Conservation (phyloP, 2,329 filamentous ascomycete species). For the Botrytis squamosa region DNA sequence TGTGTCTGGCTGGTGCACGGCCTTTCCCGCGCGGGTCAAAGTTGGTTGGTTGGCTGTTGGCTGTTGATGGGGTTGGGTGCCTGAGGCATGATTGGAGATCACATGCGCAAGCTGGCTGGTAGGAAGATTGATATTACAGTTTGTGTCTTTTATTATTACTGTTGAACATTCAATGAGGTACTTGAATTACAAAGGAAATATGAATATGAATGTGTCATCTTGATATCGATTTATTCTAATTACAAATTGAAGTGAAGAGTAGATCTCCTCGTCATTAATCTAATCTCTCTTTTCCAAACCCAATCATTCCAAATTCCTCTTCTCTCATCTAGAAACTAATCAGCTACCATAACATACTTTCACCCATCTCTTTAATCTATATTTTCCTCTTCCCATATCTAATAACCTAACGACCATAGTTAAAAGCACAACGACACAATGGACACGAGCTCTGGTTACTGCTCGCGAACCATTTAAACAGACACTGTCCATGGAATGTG, state of each 20-base stretch:
- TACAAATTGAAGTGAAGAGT: neutral
- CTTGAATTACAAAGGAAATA: neutral
- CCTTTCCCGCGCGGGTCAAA: neutral
- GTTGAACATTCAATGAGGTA: neutral
- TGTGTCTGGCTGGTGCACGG: neutral
- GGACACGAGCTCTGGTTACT: conserved; percentile 92
- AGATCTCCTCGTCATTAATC: neutral
- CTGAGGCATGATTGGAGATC: neutral
- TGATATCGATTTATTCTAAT: neutral
- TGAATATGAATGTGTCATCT: neutral
- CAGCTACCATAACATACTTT: neutral
- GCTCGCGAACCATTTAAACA: conserved; percentile 97
- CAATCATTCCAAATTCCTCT: neutral
- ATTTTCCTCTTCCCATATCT: neutral
- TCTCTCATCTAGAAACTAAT: neutral
- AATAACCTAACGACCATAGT: conserved; percentile 43
- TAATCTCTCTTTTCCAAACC: neutral
- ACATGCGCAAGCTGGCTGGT: neutral
- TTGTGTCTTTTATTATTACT: neutral
- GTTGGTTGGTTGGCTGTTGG: neutral
- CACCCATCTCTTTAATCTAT: neutral
- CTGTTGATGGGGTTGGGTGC: neutral
- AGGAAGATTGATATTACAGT: neutral
- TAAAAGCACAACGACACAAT: conserved; percentile 85
- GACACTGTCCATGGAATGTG: conserved; percentile 81